phyloP scores from a whole-genome alignment of 352 stramenopile genomes.

The Saprolegnia parasitica region DNA sequence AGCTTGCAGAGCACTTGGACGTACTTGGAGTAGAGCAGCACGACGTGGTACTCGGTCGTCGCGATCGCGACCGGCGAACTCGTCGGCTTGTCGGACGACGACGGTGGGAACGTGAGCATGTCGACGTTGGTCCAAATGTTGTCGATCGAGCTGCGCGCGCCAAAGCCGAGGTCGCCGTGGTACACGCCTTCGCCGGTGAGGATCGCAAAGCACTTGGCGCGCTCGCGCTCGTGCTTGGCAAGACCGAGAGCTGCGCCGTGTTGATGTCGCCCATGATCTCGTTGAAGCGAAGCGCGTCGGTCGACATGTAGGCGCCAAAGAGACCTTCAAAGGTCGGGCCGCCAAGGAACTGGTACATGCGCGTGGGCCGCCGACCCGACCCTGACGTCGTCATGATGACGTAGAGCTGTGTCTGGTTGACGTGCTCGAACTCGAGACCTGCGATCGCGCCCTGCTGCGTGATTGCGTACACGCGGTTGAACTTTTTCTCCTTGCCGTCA shows the following conservation, averaged over 20 bases:
- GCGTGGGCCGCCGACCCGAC: constrained; percentile 77
- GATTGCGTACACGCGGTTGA: constrained; percentile 88
- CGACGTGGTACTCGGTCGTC: constrained; percentile 90
- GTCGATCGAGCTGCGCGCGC: constrained; percentile 63
- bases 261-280: constrained; percentile 85
- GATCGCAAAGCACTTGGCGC: constrained; percentile 85
- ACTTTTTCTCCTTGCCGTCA: constrained; percentile 76
- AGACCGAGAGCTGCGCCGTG: constrained; percentile 72
- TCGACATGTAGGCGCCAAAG: constrained; percentile 79
- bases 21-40: constrained; percentile 77
- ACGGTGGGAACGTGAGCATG: constrained; percentile 64
- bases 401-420: constrained; percentile 60
- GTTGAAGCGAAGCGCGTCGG: constrained; percentile 82
- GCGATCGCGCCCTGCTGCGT: constrained; percentile 80
- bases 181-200: constrained; percentile 88
- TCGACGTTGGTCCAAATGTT: constrained; percentile 74
- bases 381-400: constrained; percentile 82
- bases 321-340: constrained; percentile 73
- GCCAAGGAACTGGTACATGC: constrained; percentile 90
- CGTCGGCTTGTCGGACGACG: constrained; percentile 47
- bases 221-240: constrained; percentile 69
- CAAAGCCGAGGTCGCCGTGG: constrained; percentile 83
- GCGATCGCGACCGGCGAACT: constrained; percentile 75
- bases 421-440: constrained; percentile 74
- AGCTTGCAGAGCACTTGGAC: constrained; percentile 86